Conservation (phyloP, 331 rosid species). For the Quercus tomentella region DNA sequence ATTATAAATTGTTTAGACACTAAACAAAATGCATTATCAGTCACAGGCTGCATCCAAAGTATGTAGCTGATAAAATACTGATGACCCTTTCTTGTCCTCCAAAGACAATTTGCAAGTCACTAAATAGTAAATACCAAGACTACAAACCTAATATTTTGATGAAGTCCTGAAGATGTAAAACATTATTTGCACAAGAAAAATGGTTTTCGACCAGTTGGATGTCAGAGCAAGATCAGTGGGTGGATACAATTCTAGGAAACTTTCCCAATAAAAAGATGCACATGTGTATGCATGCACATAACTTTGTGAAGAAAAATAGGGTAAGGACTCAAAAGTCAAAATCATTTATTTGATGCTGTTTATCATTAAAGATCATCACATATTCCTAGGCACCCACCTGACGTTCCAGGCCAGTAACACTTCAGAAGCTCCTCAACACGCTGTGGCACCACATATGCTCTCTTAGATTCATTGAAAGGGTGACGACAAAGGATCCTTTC, state of each 20-base stretch:
- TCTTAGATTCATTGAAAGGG: conserved; percentile 95
- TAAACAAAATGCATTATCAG: not conserved
- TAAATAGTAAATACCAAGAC: not conserved
- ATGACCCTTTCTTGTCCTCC: not conserved
- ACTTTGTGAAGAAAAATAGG: not conserved
- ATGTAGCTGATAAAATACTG: not conserved
- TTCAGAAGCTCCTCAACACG: conserved; percentile 84
- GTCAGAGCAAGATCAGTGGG: not conserved
- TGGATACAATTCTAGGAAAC: not conserved
- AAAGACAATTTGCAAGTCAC: not conserved
- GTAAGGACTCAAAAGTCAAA: not conserved
- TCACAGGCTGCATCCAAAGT: not conserved
- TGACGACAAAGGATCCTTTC: conserved; percentile 92
- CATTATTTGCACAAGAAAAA: not conserved
- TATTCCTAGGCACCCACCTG: conserved; percentile 53
- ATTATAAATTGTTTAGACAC: not conserved
- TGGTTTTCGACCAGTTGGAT: not conserved
- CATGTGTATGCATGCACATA: not conserved
- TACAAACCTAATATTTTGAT: too few species aligned
- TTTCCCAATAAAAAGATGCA: not conserved
- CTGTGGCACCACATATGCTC: conserved; percentile 98
- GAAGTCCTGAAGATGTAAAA: too few species aligned
- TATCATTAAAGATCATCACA: not conserved
- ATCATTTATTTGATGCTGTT: not conserved
- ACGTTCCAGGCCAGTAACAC: conserved; percentile 82